These are phyloP conservation scores for Quillaja saponaria DNA, from an alignment of 306 rosid species.

Conservation along the genomic window DNA sequence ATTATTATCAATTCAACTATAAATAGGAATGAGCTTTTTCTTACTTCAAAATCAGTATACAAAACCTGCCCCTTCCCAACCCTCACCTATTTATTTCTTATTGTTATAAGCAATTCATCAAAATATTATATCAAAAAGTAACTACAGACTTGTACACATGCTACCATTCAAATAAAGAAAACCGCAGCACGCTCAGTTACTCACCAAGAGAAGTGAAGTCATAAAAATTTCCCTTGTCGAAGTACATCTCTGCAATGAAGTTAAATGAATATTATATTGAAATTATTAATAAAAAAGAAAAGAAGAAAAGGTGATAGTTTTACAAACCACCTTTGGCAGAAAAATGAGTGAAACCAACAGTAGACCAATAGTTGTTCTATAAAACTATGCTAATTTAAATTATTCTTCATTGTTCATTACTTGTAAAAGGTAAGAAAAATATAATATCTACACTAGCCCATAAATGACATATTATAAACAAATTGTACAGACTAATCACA, in stretches of 20 bases:
- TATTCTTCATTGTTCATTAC: no score
- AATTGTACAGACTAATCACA: no score
- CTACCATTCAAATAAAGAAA: constrained; percentile 23
- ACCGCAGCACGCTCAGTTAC: constrained; percentile 44
- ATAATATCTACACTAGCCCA: no score
- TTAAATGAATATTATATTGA: constrained; percentile 17
- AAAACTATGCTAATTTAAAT: no score
- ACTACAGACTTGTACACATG: not conserved
- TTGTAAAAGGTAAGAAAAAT: no score
- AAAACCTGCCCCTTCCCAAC: not conserved
- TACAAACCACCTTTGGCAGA: not conserved
- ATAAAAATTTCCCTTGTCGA: constrained; percentile 92
- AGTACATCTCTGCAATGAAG: constrained; percentile 83
- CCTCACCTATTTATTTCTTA: constrained; percentile 4
- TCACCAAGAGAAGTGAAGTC: constrained; percentile 99
- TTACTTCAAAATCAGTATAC: not conserved
- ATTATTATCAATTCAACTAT: not conserved
- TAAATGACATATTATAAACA: no score
- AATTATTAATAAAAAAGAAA: not conserved
- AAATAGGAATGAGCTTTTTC: not conserved
- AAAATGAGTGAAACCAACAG: constrained; percentile 8
- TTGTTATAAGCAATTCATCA: constrained; percentile 6
- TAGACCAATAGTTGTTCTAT: not conserved
- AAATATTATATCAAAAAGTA: constrained; percentile 18
- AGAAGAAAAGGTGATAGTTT: not conserved